A percentile compares a stretch with the other conserved stretches of the same genome.
Conservation (phyloP, 1,139 yeast species). For the Yamadazyma diddensiae region DNA sequence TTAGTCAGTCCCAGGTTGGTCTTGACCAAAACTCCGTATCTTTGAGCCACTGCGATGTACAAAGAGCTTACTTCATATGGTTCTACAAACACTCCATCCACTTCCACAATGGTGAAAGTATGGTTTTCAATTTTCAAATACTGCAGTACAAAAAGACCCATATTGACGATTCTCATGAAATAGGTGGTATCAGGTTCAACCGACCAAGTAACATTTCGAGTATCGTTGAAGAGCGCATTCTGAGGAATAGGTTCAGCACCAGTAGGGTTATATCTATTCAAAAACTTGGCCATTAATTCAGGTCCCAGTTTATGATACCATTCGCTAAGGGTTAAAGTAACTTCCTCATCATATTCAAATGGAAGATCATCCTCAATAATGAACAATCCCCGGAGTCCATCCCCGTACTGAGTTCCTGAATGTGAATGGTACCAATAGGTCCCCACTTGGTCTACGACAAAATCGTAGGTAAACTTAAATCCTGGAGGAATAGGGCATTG, state of each 20-base stretch:
- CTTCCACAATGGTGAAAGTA: conserved; percentile 74
- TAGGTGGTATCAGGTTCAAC: conserved; percentile 83
- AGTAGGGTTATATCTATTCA: conserved; percentile 79
- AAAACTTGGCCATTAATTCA: conserved; percentile 51
- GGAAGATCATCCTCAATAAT: conserved; percentile 54
- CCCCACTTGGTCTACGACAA: conserved; percentile 83
- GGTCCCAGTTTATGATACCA: conserved; percentile 76
- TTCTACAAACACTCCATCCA: conserved; percentile 77
- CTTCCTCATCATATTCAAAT: conserved; percentile 71
- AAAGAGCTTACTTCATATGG: conserved; percentile 56
- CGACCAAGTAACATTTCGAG: conserved; percentile 63
- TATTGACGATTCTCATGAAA: conserved; percentile 69
- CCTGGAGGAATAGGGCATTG: conserved; percentile 89
- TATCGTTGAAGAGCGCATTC: conserved; percentile 72
- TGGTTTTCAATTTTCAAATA: conserved; percentile 85
- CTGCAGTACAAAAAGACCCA: conserved; percentile 87
- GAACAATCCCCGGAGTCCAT: conserved; percentile 83
- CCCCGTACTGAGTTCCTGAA: conserved; percentile 80
- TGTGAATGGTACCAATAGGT: conserved; percentile 97
- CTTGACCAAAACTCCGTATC: conserved; percentile 68
- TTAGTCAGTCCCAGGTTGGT: conserved; percentile 66
- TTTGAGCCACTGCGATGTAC: conserved; percentile 74
- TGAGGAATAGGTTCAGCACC: conserved; percentile 97
- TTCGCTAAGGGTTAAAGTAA: conserved; percentile 64
- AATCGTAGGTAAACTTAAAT: conserved; percentile 66